Evolutionary conservation across 202 grass and related monocot species (phyloP).

Genomic region (Digitaria exilis): DNA sequence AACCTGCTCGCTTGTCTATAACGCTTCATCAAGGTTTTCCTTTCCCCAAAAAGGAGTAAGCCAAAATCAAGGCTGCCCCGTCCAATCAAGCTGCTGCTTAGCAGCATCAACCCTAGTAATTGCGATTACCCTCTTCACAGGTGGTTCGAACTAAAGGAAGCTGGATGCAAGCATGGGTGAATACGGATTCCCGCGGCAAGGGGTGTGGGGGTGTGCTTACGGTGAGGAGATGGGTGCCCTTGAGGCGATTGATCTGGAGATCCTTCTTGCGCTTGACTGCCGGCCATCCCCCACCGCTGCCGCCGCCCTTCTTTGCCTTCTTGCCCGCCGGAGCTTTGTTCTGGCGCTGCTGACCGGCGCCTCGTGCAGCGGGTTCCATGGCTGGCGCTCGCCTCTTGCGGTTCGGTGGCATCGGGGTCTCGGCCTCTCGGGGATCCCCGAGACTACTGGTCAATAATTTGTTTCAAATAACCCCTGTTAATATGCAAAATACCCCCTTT

Average conservation of each 20-base stretch:
- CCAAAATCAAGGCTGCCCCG: not conserved
- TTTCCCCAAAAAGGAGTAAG: not conserved
- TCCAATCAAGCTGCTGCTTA: not conserved
- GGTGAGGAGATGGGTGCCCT: conserved; percentile 75
- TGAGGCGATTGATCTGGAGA: conserved; percentile 79
- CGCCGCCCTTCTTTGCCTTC: conserved; percentile 58
- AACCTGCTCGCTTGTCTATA: too few relatives aligned
- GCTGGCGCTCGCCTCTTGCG: conserved; percentile 38
- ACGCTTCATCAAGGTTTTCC: not conserved
- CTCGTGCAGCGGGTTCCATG: conserved; percentile 33
- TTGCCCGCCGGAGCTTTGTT: conserved; percentile 54
- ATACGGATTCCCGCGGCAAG: conserved; percentile 1
- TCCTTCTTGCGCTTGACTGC: conserved; percentile 73
- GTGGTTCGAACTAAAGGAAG: not conserved
- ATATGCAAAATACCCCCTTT: not conserved
- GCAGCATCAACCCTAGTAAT: not conserved
- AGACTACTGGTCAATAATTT: not conserved
- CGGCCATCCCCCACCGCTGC: conserved; percentile 69
- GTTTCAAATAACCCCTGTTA: not conserved
- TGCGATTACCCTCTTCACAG: not conserved
- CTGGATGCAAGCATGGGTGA: not conserved
- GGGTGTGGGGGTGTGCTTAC: conserved; percentile 40
- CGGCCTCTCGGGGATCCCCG: too few relatives aligned
- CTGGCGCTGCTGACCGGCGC: conserved; percentile 50
- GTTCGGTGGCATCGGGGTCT: conserved; percentile 30